Evolutionary conservation across 2,329 filamentous ascomycete species (phyloP).

Genomic region (Beauveria sp.): DNA sequence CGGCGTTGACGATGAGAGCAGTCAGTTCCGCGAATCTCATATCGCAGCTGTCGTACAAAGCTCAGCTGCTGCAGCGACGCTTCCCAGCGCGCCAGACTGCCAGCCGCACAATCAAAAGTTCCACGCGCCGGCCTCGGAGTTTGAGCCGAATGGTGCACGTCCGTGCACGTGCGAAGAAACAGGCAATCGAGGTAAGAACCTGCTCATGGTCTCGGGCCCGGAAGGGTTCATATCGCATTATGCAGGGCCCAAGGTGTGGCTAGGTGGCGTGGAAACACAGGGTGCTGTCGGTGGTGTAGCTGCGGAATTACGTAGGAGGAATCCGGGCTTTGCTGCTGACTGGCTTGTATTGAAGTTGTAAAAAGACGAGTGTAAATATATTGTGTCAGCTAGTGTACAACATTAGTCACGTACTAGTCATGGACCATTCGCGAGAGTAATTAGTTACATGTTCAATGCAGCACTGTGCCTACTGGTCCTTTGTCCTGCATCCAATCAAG

Average conservation of each 20-base stretch:
- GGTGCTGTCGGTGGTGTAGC: slow-evolving; percentile 66
- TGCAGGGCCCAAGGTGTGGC: slow-evolving; percentile 73
- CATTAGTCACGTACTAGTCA: not conserved
- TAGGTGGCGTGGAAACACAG: slow-evolving; percentile 63
- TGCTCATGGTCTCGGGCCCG: slow-evolving; percentile 83
- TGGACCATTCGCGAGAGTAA: too few species aligned
- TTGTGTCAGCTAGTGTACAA: not conserved
- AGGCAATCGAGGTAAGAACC: slow-evolving; percentile 38
- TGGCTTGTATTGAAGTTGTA: slow-evolving; percentile 49
- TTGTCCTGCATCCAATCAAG: too few species aligned
- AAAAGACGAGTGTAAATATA: not conserved
- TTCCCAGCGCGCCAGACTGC: not conserved
- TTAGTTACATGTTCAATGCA: not conserved
- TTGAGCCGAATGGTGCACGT: slow-evolving; percentile 1
- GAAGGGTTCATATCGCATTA: slow-evolving; percentile 80
- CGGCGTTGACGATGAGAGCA: slow-evolving; percentile 74
- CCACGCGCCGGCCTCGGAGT: slow-evolving; percentile 7
- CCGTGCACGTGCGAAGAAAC: slow-evolving; percentile 12
- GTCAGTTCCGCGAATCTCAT: slow-evolving; percentile 49
- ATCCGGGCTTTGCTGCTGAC: slow-evolving; percentile 26
- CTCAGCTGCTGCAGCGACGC: not conserved
- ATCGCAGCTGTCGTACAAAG: slow-evolving; percentile 31
- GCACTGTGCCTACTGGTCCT: too few species aligned
- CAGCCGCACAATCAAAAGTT: slow-evolving; percentile 10
- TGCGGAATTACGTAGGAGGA: slow-evolving; percentile 46